Evolutionary conservation across 768 basidiomycete genomes (phyloP).

Genomic region (Mycena vitilis): DNA sequence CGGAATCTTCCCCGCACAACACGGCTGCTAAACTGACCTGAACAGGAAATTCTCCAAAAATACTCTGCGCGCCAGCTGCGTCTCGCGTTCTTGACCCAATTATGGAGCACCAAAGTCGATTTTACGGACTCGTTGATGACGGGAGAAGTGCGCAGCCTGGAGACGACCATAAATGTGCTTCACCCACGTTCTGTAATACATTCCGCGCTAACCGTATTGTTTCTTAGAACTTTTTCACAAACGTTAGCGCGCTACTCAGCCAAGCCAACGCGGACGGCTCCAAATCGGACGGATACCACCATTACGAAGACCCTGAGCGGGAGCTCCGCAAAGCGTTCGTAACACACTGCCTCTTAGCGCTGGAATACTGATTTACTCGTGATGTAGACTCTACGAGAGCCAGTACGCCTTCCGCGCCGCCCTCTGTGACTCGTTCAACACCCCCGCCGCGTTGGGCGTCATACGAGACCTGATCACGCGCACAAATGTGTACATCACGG

Average conservation of each 20-base stretch:
- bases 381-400: conserved; percentile 73
- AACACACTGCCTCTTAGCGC: not conserved
- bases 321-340: conserved; percentile 74
- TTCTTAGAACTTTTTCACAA: conserved; percentile 91
- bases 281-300: conserved; percentile 70
- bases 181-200: conserved; percentile 39
- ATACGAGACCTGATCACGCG: conserved; percentile 86
- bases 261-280: conserved; percentile 61
- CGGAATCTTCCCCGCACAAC: conserved; percentile 24
- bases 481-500: conserved; percentile 89
- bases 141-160: conserved; percentile 87
- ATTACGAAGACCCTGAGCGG: conserved; percentile 74
- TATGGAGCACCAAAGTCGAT: conserved; percentile 94
- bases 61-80: conserved; percentile 91
- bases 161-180: conserved; percentile 83
- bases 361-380: conserved; percentile 13
- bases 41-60: conserved; percentile 85
- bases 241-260: conserved; percentile 81
- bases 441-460: conserved; percentile 81
- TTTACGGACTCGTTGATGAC: conserved; percentile 93
- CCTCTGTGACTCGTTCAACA: conserved; percentile 98
- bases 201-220: conserved; percentile 25
- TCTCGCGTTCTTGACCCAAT: conserved; percentile 88
- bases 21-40: conserved; percentile 15
- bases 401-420: conserved; percentile 86